Percentiles rank a stretch among this genome's conserved stretches.
phyloP scores from a whole-genome alignment of 441 rosid genomes.

The Croton laevigatus region DNA sequence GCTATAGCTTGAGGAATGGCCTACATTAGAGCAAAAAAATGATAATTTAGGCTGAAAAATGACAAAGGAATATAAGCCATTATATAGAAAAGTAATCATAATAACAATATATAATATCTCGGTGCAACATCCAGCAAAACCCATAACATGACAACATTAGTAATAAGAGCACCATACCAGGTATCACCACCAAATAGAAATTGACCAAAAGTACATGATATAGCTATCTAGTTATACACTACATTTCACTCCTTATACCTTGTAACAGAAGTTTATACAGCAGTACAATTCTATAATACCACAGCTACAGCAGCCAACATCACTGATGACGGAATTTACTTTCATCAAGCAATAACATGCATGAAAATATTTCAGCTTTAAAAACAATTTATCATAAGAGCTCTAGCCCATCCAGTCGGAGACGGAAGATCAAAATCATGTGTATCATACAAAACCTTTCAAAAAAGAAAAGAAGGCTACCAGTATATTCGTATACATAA shows the following conservation, averaged over 20 bases:
- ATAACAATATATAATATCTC: neutral
- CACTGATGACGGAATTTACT: neutral
- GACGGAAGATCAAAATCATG: neutral
- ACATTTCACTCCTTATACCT: neutral
- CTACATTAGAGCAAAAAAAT: constrained; percentile 35
- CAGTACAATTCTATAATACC: neutral
- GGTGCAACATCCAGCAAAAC: neutral
- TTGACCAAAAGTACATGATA: neutral
- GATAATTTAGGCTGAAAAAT: neutral
- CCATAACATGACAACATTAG: neutral
- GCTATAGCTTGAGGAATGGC: constrained; percentile 97
- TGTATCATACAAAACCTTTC: neutral
- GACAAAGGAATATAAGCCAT: constrained; percentile 19
- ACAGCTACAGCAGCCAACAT: neutral
- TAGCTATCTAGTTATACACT: neutral
- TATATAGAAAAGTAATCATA: neutral
- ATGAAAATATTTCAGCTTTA: neutral
- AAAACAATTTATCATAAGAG: neutral
- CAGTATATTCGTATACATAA: neutral
- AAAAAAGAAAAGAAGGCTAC: neutral
- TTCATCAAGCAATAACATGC: neutral
- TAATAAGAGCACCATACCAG: neutral
- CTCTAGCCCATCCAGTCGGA: neutral
- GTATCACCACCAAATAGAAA: neutral
- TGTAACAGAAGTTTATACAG: neutral